These are phyloP conservation scores for Trichosporon ovoides DNA, from an alignment of 1,284 basidiomycete genomes.

Conservation along the genomic window DNA sequence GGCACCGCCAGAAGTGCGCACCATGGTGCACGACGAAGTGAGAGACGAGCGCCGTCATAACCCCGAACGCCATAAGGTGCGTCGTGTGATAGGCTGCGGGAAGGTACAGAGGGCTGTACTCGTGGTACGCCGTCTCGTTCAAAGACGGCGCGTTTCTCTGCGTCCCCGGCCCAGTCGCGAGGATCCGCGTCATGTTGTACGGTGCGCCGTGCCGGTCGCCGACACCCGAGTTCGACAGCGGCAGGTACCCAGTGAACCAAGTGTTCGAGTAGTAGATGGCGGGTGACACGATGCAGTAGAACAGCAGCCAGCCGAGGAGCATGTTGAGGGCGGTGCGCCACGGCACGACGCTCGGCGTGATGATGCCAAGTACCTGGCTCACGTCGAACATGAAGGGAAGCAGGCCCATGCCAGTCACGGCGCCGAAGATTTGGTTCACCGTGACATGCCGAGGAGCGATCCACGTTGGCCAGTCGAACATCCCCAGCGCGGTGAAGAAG, in stretches of 20 bases:
- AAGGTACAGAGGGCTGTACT: conserved; percentile 86
- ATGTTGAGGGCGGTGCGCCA: conserved; percentile 98
- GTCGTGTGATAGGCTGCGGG: conserved; percentile 82
- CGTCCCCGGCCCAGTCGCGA: conserved; percentile 55
- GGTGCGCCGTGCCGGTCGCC: conserved; percentile 67
- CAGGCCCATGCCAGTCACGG: conserved; percentile 77
- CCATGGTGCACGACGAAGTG: conserved; percentile 89
- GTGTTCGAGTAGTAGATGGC: conserved; percentile 87
- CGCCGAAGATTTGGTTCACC: conserved; percentile 89
- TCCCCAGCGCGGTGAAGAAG: conserved; percentile 75
- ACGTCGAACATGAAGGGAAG: conserved; percentile 91
- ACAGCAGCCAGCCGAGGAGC: conserved; percentile 76
- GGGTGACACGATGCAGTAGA: conserved; percentile 87
- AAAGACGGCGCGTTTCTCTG: conserved; percentile 50
- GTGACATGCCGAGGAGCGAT: conserved; percentile 72
- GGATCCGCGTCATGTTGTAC: conserved; percentile 72
- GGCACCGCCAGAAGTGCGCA: conserved; percentile 63
- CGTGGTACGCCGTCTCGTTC: conserved; percentile 68
- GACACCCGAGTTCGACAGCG: conserved; percentile 64
- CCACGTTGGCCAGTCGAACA: conserved; percentile 93
- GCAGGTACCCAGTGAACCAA: conserved; percentile 79
- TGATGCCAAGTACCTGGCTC: conserved; percentile 84
- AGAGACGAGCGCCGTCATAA: conserved; percentile 79
- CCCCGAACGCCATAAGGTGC: conserved; percentile 81
- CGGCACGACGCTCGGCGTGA: conserved; percentile 83